A percentile compares a stretch with the other conserved stretches of the same genome.
Conservation (phyloP, 2,329 filamentous ascomycete species). For the Colletotrichum somersetense region DNA sequence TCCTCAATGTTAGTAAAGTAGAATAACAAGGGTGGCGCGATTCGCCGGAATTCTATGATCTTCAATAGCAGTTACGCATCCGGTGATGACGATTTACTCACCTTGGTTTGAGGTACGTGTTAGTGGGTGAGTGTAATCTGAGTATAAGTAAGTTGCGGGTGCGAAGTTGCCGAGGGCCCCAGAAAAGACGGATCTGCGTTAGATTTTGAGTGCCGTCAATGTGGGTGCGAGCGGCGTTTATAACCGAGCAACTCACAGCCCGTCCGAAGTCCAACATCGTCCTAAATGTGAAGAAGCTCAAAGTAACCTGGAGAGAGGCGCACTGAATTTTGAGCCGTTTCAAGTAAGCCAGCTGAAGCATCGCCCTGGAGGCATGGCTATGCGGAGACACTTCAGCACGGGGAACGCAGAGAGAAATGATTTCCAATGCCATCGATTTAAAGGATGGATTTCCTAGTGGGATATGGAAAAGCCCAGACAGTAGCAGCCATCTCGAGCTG, state of each 20-base stretch:
- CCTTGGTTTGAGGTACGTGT: background rate
- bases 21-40: background rate
- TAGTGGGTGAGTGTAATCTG: background rate
- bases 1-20: background rate
- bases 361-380: background rate
- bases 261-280: background rate
- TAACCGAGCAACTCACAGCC: background rate
- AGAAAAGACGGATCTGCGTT: conserved; percentile 15
- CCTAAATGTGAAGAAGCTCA: background rate
- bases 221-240: conserved; percentile 20
- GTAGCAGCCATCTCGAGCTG: conserved; percentile 17
- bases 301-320: background rate
- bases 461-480: conserved; percentile 23
- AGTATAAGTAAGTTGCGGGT: conserved; percentile 20
- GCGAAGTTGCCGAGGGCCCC: conserved; percentile 30
- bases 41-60: background rate
- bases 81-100: too few relatives aligned
- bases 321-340: background rate
- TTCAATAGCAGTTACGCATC: background rate
- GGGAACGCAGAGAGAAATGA: background rate
- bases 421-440: conserved; percentile 28
- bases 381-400: background rate
- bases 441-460: conserved; percentile 35
- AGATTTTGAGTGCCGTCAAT: conserved; percentile 1
- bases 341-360: background rate